Base-by-base conservation (phyloP, 1,284 basidiomycete species). In the Gymnopus androsaceus region DNA sequence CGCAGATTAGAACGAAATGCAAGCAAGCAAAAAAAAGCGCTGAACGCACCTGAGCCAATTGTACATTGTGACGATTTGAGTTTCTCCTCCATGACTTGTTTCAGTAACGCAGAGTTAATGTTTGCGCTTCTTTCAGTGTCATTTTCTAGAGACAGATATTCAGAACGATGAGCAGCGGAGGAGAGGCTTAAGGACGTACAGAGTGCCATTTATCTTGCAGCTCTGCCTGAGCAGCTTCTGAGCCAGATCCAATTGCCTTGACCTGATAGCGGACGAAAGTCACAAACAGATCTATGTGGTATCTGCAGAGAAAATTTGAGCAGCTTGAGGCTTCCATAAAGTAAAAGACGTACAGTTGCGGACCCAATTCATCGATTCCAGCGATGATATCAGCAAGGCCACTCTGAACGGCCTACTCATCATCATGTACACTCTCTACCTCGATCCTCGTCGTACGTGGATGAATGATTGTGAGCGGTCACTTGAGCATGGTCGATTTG, bases 401-500 rank as follows among this genome's bases (percentile, higher is more conserved):
- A 99, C 97, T 66, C 97, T 97, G 75, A 99, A 99, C 55, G 97
- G 97, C 66, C 95, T 83, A 75, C 94, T 96, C 95, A 99, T 99
- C 87, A 98, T 90, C 4, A 96, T 96, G 69, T 98, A 88, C 94
- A 69, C 92, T 95, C 79, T 98, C 95, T 55, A 99, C 94, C 69
- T 94, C 94, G 76, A 99, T 99, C 65, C 76, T 99, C 97, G 77
- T 99, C 93, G 71, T 97, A 99, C 5, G 93, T 97, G 78, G 99
- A 99, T 1, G 87, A 75, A 74, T 99, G 97, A 77, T 96, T 98
- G 75, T 98, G 93, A 23, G 88, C 75, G 4, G 96, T 98, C 55
- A 98, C 94, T 58, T 97, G 86, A n/a, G 96, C 97, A 72, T 99
- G 97, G 81, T 99, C 97, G 72, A 99, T 94, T 92, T 99, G 99